Conservation (phyloP, 495 filamentous ascomycete species). For the Parachaetomium inaequale region DNA sequence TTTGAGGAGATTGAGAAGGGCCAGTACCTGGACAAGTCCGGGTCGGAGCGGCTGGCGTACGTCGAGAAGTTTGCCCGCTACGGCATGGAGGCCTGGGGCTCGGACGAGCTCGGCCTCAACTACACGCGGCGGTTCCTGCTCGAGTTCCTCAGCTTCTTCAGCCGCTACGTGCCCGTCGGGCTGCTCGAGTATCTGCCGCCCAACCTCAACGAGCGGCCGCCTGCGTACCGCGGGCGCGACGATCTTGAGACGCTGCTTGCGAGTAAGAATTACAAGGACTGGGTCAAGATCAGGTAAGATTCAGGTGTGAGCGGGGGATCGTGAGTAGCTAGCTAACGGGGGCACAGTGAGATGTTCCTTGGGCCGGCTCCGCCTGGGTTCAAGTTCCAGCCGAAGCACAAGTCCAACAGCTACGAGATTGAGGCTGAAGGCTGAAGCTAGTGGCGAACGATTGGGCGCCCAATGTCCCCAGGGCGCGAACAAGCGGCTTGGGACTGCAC, state of each 20-base stretch:
- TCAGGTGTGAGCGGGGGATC: not conserved
- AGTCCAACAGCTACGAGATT: conserved; percentile 75
- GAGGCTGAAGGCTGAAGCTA: conserved; percentile 52
- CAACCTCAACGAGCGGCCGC: conserved; percentile 79
- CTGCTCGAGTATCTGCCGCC: conserved; percentile 84
- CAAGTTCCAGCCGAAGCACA: conserved; percentile 97
- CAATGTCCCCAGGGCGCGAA: too few species aligned
- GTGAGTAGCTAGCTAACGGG: conserved; percentile 1
- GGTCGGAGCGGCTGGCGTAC: conserved; percentile 77
- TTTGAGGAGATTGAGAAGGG: conserved; percentile 92
- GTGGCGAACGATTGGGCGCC: not conserved
- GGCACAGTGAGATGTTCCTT: conserved; percentile 86
- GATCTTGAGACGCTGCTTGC: conserved; percentile 88
- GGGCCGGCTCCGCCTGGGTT: conserved; percentile 86
- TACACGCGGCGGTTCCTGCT: conserved; percentile 85
- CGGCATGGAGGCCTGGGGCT: conserved; percentile 90
- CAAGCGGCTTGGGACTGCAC: too few species aligned
- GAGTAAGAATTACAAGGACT: conserved; percentile 89
- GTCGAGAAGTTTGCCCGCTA: conserved; percentile 85
- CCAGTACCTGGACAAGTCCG: conserved; percentile 93
- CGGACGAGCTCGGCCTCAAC: conserved; percentile 87
- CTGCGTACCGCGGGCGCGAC: conserved; percentile 74
- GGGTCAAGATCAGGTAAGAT: conserved; percentile 94
- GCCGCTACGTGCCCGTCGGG: conserved; percentile 86
- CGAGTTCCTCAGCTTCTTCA: conserved; percentile 91